Base-by-base conservation (phyloP, 1,284 basidiomycete species). In the Volvariella surrecta region DNA sequence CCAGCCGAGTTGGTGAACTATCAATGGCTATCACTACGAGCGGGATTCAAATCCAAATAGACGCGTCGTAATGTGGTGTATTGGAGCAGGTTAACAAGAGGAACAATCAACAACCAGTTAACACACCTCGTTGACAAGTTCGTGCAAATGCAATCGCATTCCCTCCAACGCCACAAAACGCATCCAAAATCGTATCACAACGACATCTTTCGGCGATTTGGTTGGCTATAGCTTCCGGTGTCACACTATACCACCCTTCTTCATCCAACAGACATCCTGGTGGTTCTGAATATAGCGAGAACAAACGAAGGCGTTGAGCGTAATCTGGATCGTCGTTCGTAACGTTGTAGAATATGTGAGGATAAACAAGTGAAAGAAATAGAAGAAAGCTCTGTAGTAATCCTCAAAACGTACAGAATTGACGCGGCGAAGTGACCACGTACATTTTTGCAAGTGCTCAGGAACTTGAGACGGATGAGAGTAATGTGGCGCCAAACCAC, bases 171-270 rank as follows among this genome's bases (percentile, higher is more conserved):
- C 96, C 96, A 57, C 93, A 97, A 58, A 98, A 99, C 1, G 92
- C 91, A 57, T 99, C 96, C 19, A 95, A 68, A 40, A 94, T 71
- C 2, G 81, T 82, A 52, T 82, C 82, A 53, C 85, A 93, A 18
- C 85, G 73, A 67, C 94, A 96, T 20, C 94, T 70, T 50, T 92
- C 84, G 0, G 96, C 95, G 39, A 97, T 96, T 56, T 93, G 91
- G 48, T 77, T 66, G 2, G 95, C 96, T 13, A 99, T 83, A 28
- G 74, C 73, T 56, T 99, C 94, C 0, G 96, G 95, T 0, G 96
- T 99, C 43, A 99, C 83, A 47, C 89, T 93, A 63, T 87, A 99
- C 96, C 96, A 99, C 2, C 93, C 94, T 61, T 93, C 89, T 53
- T 83, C 78, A 50, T 93, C 89, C 2, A 92, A 62, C 8, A 89